A percentile compares a stretch with the other conserved stretches of the same genome.
phyloP scores from a whole-genome alignment of 2,329 filamentous ascomycete species.

The Aspergillus amoenus region DNA sequence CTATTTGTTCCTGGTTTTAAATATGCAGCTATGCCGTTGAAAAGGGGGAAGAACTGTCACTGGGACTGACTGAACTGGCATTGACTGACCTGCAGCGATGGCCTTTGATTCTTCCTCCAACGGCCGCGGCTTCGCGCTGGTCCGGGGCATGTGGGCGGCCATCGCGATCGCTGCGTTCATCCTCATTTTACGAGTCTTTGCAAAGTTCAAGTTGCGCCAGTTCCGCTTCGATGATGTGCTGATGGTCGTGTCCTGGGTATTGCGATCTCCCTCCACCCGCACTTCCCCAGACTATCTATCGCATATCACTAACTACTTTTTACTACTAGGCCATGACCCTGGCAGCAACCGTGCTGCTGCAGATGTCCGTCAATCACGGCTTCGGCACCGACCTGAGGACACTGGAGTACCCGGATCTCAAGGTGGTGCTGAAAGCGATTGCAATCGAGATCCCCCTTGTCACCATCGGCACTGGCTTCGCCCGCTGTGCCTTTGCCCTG shows the following conservation, averaged over 20 bases:
- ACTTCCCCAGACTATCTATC: no score
- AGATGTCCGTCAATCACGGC: slow-evolving; percentile 25
- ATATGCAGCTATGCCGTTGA: background rate
- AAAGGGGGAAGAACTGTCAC: no score
- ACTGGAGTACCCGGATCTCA: slow-evolving; percentile 10
- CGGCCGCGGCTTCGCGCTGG: slow-evolving; percentile 22
- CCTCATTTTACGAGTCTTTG: slow-evolving; percentile 26
- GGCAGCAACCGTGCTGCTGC: slow-evolving; percentile 25
- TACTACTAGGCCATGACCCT: slow-evolving; percentile 22
- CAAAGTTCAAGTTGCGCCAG: slow-evolving; percentile 30
- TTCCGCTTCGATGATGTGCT: slow-evolving; percentile 30
- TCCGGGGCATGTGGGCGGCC: slow-evolving; percentile 29
- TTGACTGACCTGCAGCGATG: background rate
- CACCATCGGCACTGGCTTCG: slow-evolving; percentile 30
- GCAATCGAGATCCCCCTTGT: slow-evolving; percentile 29
- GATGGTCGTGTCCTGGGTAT: slow-evolving; percentile 30
- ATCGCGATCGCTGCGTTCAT: slow-evolving; percentile 26
- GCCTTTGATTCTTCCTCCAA: background rate
- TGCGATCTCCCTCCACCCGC: background rate
- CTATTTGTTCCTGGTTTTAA: background rate
- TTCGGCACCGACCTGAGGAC: slow-evolving; percentile 24
- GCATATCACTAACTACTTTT: background rate
- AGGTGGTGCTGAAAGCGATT: slow-evolving; percentile 27
- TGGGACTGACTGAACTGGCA: no score
- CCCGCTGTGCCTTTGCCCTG: slow-evolving; percentile 28